Base-by-base conservation (phyloP, 257 asterid species). In the Solanum ahanhuiri region DNA sequence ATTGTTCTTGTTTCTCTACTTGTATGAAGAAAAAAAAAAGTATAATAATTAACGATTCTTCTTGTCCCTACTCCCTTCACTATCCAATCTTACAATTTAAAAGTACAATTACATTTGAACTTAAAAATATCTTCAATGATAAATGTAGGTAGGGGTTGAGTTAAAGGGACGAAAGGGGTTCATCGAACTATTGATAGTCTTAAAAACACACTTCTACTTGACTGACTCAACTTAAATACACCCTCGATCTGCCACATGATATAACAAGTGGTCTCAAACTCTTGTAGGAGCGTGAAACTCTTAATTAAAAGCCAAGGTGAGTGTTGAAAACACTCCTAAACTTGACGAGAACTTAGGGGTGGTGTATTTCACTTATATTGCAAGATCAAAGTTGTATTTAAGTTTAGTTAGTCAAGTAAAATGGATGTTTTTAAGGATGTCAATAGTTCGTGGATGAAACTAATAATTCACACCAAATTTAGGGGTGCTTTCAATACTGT, bases 1-100 rank as follows among this genome's bases (percentile, higher is more conserved):
- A 87, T 48, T 25, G 9, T 85, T 51, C 88, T 86, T 86, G 18
- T 86, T 87, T 85, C 90, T 82, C 89, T 88, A 39, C 75, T 81
- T 48, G 43, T 81, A 45, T 81, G 84, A 15, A 48, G 31, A 28
- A 28, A 35, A 79, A 79, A n/a, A 9, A 1, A 9, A 3, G 28
- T 9, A n/a, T n/a, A n/a, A 22, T 60, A 3, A 60, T 9, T 37
- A 25, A 64, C 22, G 41, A 63, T 66, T 83, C 81, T 17, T 64
- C 60, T 64, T 64, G 86, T 64, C 86, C 67, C 84, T 45, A 8
- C 10, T 79, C 2, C 37, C 83, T 73, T 73, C 10, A 2, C 33
- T 73, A 22, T 73, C 57, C 57, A 76, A 76, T 76, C 35, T 39
- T 76, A 77, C 4, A 77, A 77, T 14, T 77, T 9, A 0, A 48